Base-by-base conservation (phyloP, 129 eudicot species). In the Flaveria trinervia region DNA sequence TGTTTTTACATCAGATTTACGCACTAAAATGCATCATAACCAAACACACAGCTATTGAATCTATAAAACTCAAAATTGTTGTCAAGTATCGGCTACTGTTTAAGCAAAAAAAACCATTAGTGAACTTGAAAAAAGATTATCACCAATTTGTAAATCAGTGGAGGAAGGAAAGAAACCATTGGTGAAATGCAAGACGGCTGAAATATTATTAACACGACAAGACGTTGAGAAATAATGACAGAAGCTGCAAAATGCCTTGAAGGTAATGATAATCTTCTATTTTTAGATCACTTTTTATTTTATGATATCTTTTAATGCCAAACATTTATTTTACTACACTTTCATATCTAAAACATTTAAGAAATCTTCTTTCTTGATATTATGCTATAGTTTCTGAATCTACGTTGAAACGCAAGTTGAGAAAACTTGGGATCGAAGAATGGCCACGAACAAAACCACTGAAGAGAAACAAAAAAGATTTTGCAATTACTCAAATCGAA, bases 391-490 rank as follows among this genome's bases (percentile, higher is more conserved):
- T 69, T 55, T 69, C 70, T 17, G 1, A 2, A 62, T 77, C 81
- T 10, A 77, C 76, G 28, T n/a, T 78, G 41, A 78, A 70, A 69
- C 62, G 76, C 51, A 77, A 77, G 70, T 57, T 33, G 11, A 69
- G 20, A 15, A 69, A 2, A 2, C n/a, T 3, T 39, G 59, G 7
- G 14, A 54, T 51, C 22, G 0, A 0, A 0, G 18, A 16, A 26
- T 77, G 80, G 80, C 28, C 7, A 11, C 30, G 60, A 41, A 56
- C 46, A 43, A 70, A 44, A 1, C 9, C 6, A 5, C 0, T 1
- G 2, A 70, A 45, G 36, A 69, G n/a, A 25, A 78, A 69, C 5
- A 50, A 18, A 16, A 78, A 45, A 8, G 2, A 45, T 2, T n/a
- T 25, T 2, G 1, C 49, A 7, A 5, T 16, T 20, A 26, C 10